Conservation (phyloP, 2,329 filamentous ascomycete genomes). For the Pseudopithomyces maydicus region DNA sequence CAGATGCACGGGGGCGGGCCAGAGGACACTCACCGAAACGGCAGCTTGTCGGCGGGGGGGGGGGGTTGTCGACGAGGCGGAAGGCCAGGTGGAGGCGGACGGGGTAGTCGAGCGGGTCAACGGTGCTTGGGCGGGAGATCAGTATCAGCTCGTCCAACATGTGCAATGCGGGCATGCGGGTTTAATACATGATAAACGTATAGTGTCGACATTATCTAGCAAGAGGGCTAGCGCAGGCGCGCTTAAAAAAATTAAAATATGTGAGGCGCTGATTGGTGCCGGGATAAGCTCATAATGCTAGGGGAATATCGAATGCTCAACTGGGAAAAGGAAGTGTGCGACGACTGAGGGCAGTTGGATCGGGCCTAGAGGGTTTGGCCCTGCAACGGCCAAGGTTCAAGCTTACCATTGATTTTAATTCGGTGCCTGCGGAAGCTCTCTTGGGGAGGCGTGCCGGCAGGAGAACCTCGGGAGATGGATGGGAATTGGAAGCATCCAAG, state of each 20-base stretch:
- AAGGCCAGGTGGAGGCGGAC: constrained; percentile 40
- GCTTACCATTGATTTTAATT: constrained; percentile 48
- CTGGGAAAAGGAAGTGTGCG: constrained; percentile 34
- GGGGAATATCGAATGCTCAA: constrained; percentile 32
- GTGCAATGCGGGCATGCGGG: constrained; percentile 29
- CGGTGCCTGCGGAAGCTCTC: constrained; percentile 33
- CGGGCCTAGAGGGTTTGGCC: constrained; percentile 18
- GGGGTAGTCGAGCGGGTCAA: constrained; percentile 20
- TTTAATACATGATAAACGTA: constrained; percentile 47
- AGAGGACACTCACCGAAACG: constrained; percentile 38
- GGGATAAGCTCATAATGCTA: constrained; percentile 39
- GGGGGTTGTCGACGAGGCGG: constrained; percentile 33
- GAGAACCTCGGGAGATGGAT: no score
- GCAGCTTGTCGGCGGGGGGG: constrained; percentile 28
- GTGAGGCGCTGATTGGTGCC: constrained; percentile 38
- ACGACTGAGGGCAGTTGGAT: constrained; percentile 14
- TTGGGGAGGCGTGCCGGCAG: constrained; percentile 30
- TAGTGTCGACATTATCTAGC: constrained; percentile 43
- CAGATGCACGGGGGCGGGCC: constrained; percentile 9
- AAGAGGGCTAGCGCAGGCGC: constrained; percentile 37
- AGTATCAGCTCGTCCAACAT: background rate
- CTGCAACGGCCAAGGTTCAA: constrained; percentile 15
- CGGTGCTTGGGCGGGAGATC: background rate
- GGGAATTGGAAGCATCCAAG: no score
- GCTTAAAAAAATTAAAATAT: constrained; percentile 44